Evolutionary conservation across 495 filamentous ascomycete genomes (phyloP), one percentile per base, ranked within the genome.

Genomic region (Lineolata rhizophorae): DNA sequence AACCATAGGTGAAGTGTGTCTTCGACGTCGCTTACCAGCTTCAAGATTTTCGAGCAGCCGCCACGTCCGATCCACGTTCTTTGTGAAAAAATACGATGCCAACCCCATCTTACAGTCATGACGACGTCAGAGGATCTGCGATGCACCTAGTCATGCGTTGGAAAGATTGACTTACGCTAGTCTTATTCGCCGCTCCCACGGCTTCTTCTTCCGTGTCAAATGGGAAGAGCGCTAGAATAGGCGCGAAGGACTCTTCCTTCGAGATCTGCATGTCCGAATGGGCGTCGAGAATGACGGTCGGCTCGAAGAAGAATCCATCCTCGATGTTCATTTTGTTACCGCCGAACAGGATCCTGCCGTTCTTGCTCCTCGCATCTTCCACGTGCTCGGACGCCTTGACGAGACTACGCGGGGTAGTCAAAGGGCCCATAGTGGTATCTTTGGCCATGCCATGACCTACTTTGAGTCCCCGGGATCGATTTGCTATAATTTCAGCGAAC

Each of bases 171-270:
- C 28, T 9, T 30, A 30, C 28, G 37, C 67, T 72, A 2, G 71
- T 76, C 24, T 66, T 56, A 39, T 77, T 77, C 1, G 72, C 73
- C 22, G 51, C 37, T 35, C 54, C 46, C 0, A 77, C 65, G 3
- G 61, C 75, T 43, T 79, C 67, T 0, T 73, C 70, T 46, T 81
- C 75, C 0, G 60, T 74, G 19, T 75, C 67, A 35, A 81, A 81
- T 19, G 57, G 56, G 43, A 73, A 76, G 32, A 81, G 47, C 2
- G 72, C 72, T 5, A 67, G 55, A 5, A 81, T 52, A 0, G 75
- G 75, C 2, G 68, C 72, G 47, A 81, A 79, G 1, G 64, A 70
- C 50, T 81, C 75, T 45, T 81, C 75, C 0, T 53, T 50, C 0
- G 66, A 61, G 37, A 79, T 67, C 39, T 62, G 53, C 74, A 78